Evolutionary conservation across 495 filamentous ascomycete species (phyloP).

Genomic region (Lasiosphaeria hispida): DNA sequence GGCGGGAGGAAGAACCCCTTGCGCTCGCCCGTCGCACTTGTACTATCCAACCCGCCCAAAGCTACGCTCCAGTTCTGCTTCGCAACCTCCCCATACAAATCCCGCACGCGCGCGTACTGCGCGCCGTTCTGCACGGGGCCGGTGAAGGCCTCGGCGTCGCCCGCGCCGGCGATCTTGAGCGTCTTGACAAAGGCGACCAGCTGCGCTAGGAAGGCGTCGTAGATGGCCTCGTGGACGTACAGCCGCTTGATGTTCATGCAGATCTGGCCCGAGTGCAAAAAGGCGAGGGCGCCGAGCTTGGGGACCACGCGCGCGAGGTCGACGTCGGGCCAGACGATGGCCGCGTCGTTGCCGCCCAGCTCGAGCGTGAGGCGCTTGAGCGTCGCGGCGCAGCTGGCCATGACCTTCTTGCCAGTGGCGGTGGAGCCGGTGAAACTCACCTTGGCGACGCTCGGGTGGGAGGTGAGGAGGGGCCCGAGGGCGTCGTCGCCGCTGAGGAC

Average conservation of each 20-base stretch:
- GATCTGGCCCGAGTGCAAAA: slow-evolving; percentile 58
- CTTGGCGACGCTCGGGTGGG: slow-evolving; percentile 52
- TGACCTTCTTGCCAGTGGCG: slow-evolving; percentile 60
- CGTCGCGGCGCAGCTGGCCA: slow-evolving; percentile 50
- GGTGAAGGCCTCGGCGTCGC: slow-evolving; percentile 38
- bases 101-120: slow-evolving; percentile 53
- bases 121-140: slow-evolving; percentile 61
- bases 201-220: slow-evolving; percentile 54
- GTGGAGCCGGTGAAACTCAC: slow-evolving; percentile 24
- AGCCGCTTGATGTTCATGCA: slow-evolving; percentile 56
- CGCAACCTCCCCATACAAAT: slow-evolving; percentile 39
- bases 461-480: slow-evolving; percentile 57
- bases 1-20: slow-evolving; percentile 42
- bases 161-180: slow-evolving; percentile 37
- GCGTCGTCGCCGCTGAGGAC: slow-evolving; percentile 62
- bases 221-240: slow-evolving; percentile 66
- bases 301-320: slow-evolving; percentile 59
- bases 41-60: not conserved
- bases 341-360: slow-evolving; percentile 66
- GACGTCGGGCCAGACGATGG: slow-evolving; percentile 64
- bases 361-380: slow-evolving; percentile 54
- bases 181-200: slow-evolving; percentile 54
- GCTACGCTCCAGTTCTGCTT: slow-evolving; percentile 37
- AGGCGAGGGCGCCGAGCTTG: slow-evolving; percentile 47
- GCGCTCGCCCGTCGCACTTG: not conserved